Percentiles rank a stretch among this genome's conserved stretches.
These are phyloP conservation scores for Suillus tomentosus DNA, from an alignment of 768 basidiomycete species.

Conservation along the genomic window DNA sequence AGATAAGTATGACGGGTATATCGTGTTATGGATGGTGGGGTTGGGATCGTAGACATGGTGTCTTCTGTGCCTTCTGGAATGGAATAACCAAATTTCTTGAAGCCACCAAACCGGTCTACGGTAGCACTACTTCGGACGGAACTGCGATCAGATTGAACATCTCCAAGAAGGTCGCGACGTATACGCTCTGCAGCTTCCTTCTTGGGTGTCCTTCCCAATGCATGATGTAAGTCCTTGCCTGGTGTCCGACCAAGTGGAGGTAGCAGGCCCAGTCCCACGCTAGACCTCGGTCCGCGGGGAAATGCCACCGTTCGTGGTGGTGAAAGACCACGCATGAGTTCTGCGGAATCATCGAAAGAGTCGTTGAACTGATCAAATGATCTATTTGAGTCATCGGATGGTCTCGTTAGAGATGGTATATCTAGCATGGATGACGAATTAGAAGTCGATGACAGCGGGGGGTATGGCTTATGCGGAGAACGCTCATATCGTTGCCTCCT, in stretches of 20 bases:
- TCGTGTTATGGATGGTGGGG: conserved; percentile 71
- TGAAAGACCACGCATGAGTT: conserved; percentile 46
- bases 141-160: conserved; percentile 43
- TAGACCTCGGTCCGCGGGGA: conserved; percentile 41
- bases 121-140: conserved; percentile 18
- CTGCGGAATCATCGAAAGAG: conserved; percentile 42
- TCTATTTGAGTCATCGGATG: conserved; percentile 37
- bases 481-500: conserved; percentile 32
- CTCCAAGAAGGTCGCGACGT: conserved; percentile 60
- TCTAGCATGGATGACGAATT: conserved; percentile 38
- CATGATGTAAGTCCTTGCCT: conserved; percentile 48
- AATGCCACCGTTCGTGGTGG: conserved; percentile 59
- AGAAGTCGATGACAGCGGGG: conserved; percentile 37
- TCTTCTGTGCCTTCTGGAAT: conserved; percentile 43
- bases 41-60: conserved; percentile 68
- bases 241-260: conserved; percentile 63
- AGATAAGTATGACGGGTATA: conserved; percentile 50
- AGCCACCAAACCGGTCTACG: conserved; percentile 22
- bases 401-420: conserved; percentile 52
- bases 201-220: conserved; percentile 64
- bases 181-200: conserved; percentile 74
- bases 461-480: conserved; percentile 32
- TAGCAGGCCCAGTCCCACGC: conserved; percentile 33
- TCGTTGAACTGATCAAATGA: conserved; percentile 37
- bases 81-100: conserved; percentile 32